Evolutionary conservation across 495 filamentous ascomycete genomes (phyloP).

Genomic region (Lophiotrema nucula): DNA sequence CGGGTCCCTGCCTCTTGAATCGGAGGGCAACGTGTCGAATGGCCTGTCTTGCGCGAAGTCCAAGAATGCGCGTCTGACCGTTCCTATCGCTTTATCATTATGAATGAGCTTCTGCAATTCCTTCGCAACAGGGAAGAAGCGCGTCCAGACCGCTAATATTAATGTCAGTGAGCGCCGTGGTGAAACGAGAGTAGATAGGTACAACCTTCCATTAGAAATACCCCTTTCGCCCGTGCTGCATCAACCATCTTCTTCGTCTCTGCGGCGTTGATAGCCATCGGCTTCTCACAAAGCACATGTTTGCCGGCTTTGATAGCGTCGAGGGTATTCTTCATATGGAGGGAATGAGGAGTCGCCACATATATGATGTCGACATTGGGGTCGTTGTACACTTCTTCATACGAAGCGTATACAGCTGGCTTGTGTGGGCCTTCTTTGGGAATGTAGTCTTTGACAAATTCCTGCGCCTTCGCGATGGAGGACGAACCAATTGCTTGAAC

Average conservation of each 20-base stretch:
- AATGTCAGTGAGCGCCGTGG: too few species aligned
- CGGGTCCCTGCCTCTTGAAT: slow-evolving; percentile 7
- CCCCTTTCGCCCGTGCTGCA: slow-evolving; percentile 43
- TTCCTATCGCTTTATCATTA: slow-evolving; percentile 28
- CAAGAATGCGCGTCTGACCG: background rate
- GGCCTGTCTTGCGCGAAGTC: background rate
- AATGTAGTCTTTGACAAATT: background rate
- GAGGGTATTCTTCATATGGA: slow-evolving; percentile 44
- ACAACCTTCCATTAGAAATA: slow-evolving; percentile 49
- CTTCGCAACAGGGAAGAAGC: slow-evolving; percentile 31
- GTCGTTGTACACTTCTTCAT: background rate
- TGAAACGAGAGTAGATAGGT: too few species aligned
- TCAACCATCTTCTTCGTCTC: slow-evolving; percentile 43
- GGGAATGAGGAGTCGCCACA: slow-evolving; percentile 47
- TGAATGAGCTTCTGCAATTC: slow-evolving; percentile 21
- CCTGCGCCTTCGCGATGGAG: background rate
- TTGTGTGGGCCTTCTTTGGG: background rate
- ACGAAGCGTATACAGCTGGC: background rate
- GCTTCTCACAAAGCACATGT: slow-evolving; percentile 48
- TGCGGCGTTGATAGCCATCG: slow-evolving; percentile 43
- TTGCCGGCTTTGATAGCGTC: slow-evolving; percentile 46
- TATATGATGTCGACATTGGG: slow-evolving; percentile 35
- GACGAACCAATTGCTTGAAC: background rate
- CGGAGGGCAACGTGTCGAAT: background rate
- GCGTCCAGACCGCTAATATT: slow-evolving; percentile 35